Evolutionary conservation across 192 early-diverging fungal species (phyloP).

Genomic region (Coemansia sp.): DNA sequence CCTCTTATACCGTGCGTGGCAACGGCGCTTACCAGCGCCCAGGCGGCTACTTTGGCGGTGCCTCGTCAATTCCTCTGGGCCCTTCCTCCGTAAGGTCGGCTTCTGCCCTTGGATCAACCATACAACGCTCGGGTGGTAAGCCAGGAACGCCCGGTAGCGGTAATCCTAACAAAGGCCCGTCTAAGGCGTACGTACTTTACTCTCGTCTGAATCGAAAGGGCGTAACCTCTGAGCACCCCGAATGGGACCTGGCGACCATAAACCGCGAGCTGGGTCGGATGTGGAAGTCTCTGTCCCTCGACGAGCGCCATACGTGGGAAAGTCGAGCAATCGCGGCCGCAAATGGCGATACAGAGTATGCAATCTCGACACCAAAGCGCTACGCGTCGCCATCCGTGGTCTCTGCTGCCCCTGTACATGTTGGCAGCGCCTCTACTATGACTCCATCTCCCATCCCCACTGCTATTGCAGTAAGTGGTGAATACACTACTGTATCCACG

Average conservation of each 20-base stretch:
- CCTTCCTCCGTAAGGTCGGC: slow-evolving; percentile 2
- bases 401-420: slow-evolving; percentile 4
- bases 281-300: slow-evolving; percentile 43
- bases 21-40: slow-evolving; percentile 24
- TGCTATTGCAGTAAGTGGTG: slow-evolving; percentile 19
- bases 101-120: slow-evolving; percentile 1
- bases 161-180: slow-evolving; percentile 53
- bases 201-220: slow-evolving; percentile 44
- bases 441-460: slow-evolving; percentile 25
- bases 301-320: slow-evolving; percentile 48
- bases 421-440: slow-evolving; percentile 8
- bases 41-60: slow-evolving; percentile 26
- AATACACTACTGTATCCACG: slow-evolving; percentile 21
- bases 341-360: slow-evolving; percentile 20
- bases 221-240: slow-evolving; percentile 37
- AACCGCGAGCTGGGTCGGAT: slow-evolving; percentile 53
- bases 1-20: background rate
- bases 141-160: slow-evolving; percentile 15
- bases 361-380: slow-evolving; percentile 19
- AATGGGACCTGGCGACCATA: slow-evolving; percentile 51
- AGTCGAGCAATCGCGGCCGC: slow-evolving; percentile 24
- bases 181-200: slow-evolving; percentile 50
- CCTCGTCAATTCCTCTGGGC: slow-evolving; percentile 4
- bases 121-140: slow-evolving; percentile 10
- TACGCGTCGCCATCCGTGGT: slow-evolving; percentile 20